Conservation (phyloP, 371 early-diverging fungal species). For the Mucor mucedo region DNA sequence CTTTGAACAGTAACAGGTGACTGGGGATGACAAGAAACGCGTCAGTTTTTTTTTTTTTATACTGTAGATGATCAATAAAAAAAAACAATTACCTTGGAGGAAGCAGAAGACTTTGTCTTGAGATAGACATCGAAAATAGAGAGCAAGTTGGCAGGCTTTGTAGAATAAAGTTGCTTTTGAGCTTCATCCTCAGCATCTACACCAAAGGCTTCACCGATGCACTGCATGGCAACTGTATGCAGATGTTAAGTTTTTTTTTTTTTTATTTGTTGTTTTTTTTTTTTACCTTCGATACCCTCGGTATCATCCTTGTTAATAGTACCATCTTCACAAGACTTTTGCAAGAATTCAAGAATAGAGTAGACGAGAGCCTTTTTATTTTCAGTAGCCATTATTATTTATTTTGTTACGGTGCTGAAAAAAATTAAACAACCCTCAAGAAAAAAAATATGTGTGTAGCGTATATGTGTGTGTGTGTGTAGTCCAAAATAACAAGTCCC, state of each 20-base stretch:
- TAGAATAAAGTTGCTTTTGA: slow-evolving; percentile 71
- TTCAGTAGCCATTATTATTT: slow-evolving; percentile 42
- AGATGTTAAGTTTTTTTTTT: background rate
- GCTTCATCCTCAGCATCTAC: slow-evolving; percentile 76
- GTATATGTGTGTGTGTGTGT: no score
- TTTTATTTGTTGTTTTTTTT: background rate
- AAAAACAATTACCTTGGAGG: slow-evolving; percentile 19
- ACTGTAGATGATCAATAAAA: background rate
- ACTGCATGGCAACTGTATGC: slow-evolving; percentile 83
- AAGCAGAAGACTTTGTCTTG: slow-evolving; percentile 71
- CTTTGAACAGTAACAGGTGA: slow-evolving; percentile 21
- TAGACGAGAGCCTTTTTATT: slow-evolving; percentile 83
- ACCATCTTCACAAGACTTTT: slow-evolving; percentile 77
- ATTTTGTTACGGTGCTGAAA: background rate
- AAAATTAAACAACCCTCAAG: no score
- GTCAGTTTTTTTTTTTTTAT: background rate
- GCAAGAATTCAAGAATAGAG: slow-evolving; percentile 90
- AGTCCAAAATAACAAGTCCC: no score
- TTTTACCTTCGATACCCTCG: slow-evolving; percentile 89
- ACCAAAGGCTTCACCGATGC: slow-evolving; percentile 93
- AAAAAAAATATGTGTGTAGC: no score
- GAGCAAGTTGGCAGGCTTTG: slow-evolving; percentile 82
- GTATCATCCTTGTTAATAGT: slow-evolving; percentile 82
- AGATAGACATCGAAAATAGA: slow-evolving; percentile 92
- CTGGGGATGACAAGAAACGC: slow-evolving; percentile 7